phyloP scores from a whole-genome alignment of 2,329 filamentous ascomycete genomes.

The Teratosphaeria viscida region DNA sequence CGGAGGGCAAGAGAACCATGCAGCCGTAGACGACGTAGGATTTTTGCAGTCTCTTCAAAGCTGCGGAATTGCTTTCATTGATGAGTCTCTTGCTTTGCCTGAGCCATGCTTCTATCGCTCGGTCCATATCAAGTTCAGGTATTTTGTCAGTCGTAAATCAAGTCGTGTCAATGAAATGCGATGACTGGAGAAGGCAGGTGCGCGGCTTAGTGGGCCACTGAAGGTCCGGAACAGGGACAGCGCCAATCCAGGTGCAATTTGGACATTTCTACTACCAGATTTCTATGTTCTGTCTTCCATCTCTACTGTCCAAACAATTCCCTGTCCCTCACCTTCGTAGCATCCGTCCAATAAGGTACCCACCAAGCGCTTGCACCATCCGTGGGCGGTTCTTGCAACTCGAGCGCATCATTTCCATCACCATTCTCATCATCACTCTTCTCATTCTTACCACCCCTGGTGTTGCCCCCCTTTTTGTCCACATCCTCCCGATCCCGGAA shows the following conservation, averaged over 20 bases:
- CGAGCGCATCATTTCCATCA: not conserved
- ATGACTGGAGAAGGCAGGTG: not conserved
- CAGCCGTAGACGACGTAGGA: conserved; percentile 47
- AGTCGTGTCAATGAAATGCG: not conserved
- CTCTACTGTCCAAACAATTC: not conserved
- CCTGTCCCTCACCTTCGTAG: not conserved
- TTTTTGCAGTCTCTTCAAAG: conserved; percentile 8
- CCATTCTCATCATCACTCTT: not conserved
- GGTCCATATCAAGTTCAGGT: not conserved
- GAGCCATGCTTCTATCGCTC: not conserved
- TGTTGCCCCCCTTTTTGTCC: not conserved
- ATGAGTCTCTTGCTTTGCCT: not conserved
- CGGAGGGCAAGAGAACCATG: conserved; percentile 46
- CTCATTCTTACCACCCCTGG: not conserved
- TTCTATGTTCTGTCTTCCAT: not conserved
- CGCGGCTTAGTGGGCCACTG: not conserved
- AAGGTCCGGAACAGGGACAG: not conserved
- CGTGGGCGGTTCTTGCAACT: not conserved
- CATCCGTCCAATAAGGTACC: not conserved
- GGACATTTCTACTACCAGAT: not conserved
- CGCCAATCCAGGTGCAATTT: not conserved
- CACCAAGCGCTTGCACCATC: not conserved
- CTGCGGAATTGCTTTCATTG: not conserved
- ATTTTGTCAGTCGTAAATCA: not conserved
- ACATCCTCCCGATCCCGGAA: not conserved